Base-by-base conservation (phyloP, 2,329 filamentous ascomycete genomes). In the Curvularia sp. region DNA sequence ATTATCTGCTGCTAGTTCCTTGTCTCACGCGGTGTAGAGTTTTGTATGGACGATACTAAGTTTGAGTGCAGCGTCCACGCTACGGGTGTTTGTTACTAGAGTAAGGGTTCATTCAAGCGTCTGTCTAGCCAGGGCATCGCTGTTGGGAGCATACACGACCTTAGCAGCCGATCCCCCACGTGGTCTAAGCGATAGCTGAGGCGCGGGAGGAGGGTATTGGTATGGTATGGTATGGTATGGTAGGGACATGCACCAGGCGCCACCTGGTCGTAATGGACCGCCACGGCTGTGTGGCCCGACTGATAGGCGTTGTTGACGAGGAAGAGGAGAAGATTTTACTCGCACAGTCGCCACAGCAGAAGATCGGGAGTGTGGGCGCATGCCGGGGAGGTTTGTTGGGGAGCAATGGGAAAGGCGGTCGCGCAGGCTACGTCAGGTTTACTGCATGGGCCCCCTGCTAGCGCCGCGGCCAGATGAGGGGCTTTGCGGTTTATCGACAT, bases 341-440 rank as follows among this genome's bases (percentile, higher is more conserved):
- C 25, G 57, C 43, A 42, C 41, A 18, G 55, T 70, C 57, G 68
- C 68, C 68, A 69, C 66, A 57, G 38, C 21, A 28, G 36, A 60
- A 56, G 46, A 34, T 60, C 53, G 53, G 41, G 30, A 46, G 48
- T 21, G 30, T 41, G 38, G 45, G 42, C 30, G 48, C 41, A 56
- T 25, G 41, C 47, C 57, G 65, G 61, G 64, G 65, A 60, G 60
- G 53, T 23, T 56, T 69, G 68, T 70, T 70, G 68, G 63, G 66
- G 55, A 57, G 58, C 55, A 56, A 47, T 59, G 50, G 55, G 60
- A 46, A 49, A 56, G 49, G 56, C 56, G 56, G 56, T 59, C 52
- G 53, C 61, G 47, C 57, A 56, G 32, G 47, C 32, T 49, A 69
- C 49, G 53, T 58, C 55, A 59, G 48, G 51, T 39, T 49, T 54